Conservation (phyloP, 2,329 filamentous ascomycete species). For the Trichoderma cornu-damae region DNA sequence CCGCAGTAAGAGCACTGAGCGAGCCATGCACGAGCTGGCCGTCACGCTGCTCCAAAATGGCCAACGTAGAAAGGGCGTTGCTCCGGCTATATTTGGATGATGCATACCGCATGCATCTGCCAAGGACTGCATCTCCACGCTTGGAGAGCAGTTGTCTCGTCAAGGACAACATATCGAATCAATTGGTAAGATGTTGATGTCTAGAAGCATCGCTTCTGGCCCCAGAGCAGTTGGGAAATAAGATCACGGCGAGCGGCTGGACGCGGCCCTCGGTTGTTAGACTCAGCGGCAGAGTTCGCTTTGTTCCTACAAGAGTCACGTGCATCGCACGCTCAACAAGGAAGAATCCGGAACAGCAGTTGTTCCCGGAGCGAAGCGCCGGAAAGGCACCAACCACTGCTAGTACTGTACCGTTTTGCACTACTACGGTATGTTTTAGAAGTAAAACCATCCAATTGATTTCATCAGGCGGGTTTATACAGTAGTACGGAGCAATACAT, state of each 20-base stretch:
- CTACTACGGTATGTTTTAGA: too few species aligned
- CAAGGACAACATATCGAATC: conserved; percentile 2
- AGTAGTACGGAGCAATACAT: too few species aligned
- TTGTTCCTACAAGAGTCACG: background rate
- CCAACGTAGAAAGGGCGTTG: conserved; percentile 44
- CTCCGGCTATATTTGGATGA: conserved; percentile 7
- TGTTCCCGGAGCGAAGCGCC: too few species aligned
- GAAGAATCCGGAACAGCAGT: background rate
- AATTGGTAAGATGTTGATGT: conserved; percentile 5
- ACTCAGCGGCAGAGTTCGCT: conserved; percentile 1
- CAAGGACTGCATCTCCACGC: conserved; percentile 7
- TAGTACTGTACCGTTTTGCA: too few species aligned
- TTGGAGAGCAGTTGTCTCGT: conserved; percentile 10
- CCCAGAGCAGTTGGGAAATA: conserved; percentile 1
- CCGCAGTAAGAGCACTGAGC: conserved; percentile 78
- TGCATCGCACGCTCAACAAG: background rate
- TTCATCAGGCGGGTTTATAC: too few species aligned
- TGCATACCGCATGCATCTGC: conserved; percentile 1
- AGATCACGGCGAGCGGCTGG: conserved; percentile 6
- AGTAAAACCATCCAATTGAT: too few species aligned
- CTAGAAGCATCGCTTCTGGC: conserved; percentile 1
- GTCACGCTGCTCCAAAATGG: conserved; percentile 86
- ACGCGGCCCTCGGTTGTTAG: conserved; percentile 16
- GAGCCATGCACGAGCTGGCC: conserved; percentile 81
- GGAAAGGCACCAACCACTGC: too few species aligned